Evolutionary conservation across 1,139 yeast species (phyloP), one percentile per base, ranked within the genome.

Genomic region (Geotrichum klebahnii): DNA sequence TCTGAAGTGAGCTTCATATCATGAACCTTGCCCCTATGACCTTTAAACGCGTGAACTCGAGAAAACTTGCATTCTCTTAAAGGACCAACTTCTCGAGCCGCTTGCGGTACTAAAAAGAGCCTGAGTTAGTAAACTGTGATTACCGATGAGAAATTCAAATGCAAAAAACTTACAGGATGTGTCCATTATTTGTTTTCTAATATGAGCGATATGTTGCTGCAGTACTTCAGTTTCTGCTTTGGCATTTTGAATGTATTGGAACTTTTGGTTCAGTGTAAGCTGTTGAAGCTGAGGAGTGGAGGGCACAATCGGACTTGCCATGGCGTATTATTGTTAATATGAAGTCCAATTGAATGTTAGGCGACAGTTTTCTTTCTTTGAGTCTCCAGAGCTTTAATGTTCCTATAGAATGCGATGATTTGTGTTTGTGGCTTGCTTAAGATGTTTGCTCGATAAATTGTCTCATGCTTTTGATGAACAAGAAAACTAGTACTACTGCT

Each of bases 21-120:
- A 16, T 82, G 76, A 20, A 89, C 77, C 63, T 89, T 87, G 60
- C 82, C 84, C 57, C 77, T 79, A 64, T 89, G 97, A 0, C 96
- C 96, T 54, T 71, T 75, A 46, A 85, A 70, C 0, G 78, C 65
- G 35, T 49, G 52, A 14, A 29, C 28, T 17, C 29, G 20, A 12
- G 50, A 51, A 35, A 53, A 53, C 20, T 39, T 39, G 32, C 50
- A 46, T 22, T 44, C 48, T 8, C 54, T 53, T 19, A 60, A 43
- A 3, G 58, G 53, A 12, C 58, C 57, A 2, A 58, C 53, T 19
- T 46, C 53, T 10, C 46, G 29, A 1, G 61, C 57, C 5, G 56
- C 51, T 26, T 55, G 53, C 2, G 57, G 50, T 31, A 60, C 56
- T 55, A 38, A 33, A n/a, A n/a, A 33, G 19, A 37, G 9, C n/a